phyloP scores from a whole-genome alignment of 805 yeast genomes.

The Candida ficus region DNA sequence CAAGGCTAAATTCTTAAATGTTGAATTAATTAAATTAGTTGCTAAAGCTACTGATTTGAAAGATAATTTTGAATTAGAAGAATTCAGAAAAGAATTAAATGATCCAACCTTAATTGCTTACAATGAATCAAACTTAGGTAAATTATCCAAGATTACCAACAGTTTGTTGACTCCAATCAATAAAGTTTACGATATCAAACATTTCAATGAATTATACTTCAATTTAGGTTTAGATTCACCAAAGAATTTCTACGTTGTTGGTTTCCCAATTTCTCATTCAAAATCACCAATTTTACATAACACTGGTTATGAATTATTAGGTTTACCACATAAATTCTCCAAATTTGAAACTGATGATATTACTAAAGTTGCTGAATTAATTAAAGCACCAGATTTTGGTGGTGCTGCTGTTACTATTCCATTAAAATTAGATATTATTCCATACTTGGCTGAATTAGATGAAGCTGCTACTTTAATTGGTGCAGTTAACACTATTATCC shows the following conservation, averaged over 20 bases:
- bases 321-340: conserved; percentile 69
- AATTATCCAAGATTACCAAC: conserved; percentile 74
- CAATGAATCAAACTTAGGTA: conserved; percentile 75
- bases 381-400: conserved; percentile 56
- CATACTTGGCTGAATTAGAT: conserved; percentile 57
- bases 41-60: conserved; percentile 61
- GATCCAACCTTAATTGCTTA: conserved; percentile 69
- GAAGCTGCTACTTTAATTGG: conserved; percentile 83
- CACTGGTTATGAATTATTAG: conserved; percentile 67
- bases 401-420: conserved; percentile 98
- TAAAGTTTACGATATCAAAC: conserved; percentile 64
- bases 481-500: conserved; percentile 86
- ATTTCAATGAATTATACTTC: conserved; percentile 53
- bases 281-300: conserved; percentile 86
- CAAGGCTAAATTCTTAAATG: conserved; percentile 58
- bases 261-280: conserved; percentile 80
- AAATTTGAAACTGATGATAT: conserved; percentile 66
- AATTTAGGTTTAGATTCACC: conserved; percentile 58
- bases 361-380: conserved; percentile 47
- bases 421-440: conserved; percentile 73
- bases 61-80: conserved; percentile 70
- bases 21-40: conserved; percentile 78
- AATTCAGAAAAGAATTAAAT: conserved; percentile 54
- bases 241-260: conserved; percentile 68
- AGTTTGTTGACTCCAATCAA: conserved; percentile 69